phyloP scores from a whole-genome alignment of 192 early-diverging fungal genomes.

The Spizellomyces punctatus region DNA sequence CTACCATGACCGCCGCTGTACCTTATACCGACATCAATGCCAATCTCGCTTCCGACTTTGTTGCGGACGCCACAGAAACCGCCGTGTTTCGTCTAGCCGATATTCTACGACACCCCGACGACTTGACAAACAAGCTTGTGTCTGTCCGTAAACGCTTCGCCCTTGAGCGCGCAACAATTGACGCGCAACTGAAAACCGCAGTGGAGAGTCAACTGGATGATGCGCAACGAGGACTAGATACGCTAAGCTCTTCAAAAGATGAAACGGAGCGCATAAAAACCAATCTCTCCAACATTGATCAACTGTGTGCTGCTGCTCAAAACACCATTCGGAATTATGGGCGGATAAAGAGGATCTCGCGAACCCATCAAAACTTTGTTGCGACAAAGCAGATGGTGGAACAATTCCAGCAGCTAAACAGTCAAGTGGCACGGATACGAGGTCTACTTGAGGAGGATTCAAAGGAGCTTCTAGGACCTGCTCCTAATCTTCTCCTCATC shows the following conservation, averaged over 20 bases:
- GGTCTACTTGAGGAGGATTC: constrained; percentile 70
- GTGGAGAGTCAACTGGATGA: constrained; percentile 92
- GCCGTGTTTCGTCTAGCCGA: constrained; percentile 81
- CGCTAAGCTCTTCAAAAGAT: constrained; percentile 34
- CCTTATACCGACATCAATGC: constrained; percentile 11
- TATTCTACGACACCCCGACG: constrained; percentile 91
- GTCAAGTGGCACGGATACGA: constrained; percentile 73
- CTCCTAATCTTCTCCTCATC: constrained; percentile 79
- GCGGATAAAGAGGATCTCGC: constrained; percentile 89
- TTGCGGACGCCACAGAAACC: constrained; percentile 54
- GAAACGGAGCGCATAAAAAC: constrained; percentile 65
- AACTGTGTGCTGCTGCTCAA: constrained; percentile 81
- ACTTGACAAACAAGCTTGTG: constrained; percentile 83
- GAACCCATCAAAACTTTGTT: constrained; percentile 93
- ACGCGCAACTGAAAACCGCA: constrained; percentile 94
- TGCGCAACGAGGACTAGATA: constrained; percentile 82
- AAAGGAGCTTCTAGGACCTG: constrained; percentile 55
- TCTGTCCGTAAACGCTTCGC: constrained; percentile 79
- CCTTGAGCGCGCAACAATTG: constrained; percentile 87
- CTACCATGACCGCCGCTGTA: constrained; percentile 5
- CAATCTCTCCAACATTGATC: constrained; percentile 84
- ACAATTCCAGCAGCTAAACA: constrained; percentile 85
- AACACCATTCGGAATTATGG: constrained; percentile 89
- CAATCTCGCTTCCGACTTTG: constrained; percentile 20
- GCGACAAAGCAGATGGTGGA: constrained; percentile 83